Percentiles rank a stretch among this genome's conserved stretches.
These are phyloP conservation scores for Penicillium sp. DNA, from an alignment of 2,329 filamentous ascomycete species.

Conservation along the genomic window DNA sequence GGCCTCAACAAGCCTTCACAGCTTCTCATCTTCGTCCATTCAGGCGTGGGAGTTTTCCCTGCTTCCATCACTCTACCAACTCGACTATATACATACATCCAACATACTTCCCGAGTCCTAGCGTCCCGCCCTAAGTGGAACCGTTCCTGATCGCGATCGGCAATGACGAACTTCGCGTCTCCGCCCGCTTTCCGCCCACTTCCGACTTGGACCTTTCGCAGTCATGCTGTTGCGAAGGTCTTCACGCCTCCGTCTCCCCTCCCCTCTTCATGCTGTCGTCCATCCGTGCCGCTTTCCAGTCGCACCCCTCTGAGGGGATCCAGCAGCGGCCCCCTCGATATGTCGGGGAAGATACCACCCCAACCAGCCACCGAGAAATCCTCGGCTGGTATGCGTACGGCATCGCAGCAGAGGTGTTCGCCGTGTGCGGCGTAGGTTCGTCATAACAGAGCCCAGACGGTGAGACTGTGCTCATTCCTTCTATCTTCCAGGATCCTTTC, in stretches of 20 bases:
- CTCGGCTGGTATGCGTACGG: conserved; percentile 89
- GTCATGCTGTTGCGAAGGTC: not conserved
- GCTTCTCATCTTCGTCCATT: not conserved
- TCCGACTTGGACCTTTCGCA: conserved; percentile 12
- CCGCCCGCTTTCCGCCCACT: conserved; percentile 17
- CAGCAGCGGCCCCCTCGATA: conserved; percentile 55
- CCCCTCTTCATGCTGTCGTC: conserved; percentile 20
- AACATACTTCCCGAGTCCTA: no score
- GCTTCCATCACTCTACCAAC: no score
- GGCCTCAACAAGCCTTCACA: no score
- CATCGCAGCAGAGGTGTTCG: conserved; percentile 93
- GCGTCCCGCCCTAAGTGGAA: no score
- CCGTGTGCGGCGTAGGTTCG: conserved; percentile 72
- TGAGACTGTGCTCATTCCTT: not conserved
- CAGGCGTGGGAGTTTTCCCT: not conserved
- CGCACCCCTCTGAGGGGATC: conserved; percentile 18
- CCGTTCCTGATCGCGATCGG: conserved; percentile 3
- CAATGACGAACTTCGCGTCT: conserved; percentile 7
- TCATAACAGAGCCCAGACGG: not conserved
- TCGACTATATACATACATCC: no score
- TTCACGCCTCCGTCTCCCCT: conserved; percentile 1
- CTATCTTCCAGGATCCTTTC: conserved; percentile 67
- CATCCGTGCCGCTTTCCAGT: conserved; percentile 17
- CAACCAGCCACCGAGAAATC: conserved; percentile 77
- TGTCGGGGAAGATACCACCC: conserved; percentile 76